A percentile compares a stretch with the other conserved stretches of the same genome.
These are phyloP conservation scores for Paecilomyces niveus DNA, from an alignment of 2,329 filamentous ascomycete genomes.

Conservation along the genomic window DNA sequence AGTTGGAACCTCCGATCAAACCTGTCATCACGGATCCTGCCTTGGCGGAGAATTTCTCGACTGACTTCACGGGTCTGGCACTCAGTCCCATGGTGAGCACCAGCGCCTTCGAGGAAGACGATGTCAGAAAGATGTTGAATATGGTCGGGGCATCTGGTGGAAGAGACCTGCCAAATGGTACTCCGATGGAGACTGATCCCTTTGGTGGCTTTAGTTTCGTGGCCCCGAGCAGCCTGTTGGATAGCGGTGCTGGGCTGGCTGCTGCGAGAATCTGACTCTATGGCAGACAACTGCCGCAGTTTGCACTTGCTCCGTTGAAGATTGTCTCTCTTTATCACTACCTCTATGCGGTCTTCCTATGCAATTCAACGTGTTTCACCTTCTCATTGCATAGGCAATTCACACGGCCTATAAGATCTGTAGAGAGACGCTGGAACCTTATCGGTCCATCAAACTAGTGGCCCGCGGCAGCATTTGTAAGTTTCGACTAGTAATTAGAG, in stretches of 20 bases:
- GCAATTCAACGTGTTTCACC: neutral
- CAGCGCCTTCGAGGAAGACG: conserved; percentile 20
- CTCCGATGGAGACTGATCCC: conserved; percentile 28
- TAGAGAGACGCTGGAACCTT: neutral
- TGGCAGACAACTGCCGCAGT: neutral
- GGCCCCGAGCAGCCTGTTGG: conserved; percentile 40
- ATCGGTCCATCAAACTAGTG: neutral
- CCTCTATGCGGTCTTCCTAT: neutral
- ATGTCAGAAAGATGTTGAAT: conserved; percentile 11
- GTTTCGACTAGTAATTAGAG: neutral
- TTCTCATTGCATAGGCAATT: neutral
- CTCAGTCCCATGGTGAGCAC: conserved; percentile 61
- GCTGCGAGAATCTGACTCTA: conserved; percentile 10
- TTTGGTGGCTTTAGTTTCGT: conserved; percentile 46
- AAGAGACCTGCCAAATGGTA: conserved; percentile 6
- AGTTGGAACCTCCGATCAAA: conserved; percentile 81
- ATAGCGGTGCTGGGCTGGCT: conserved; percentile 28
- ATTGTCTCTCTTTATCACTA: neutral
- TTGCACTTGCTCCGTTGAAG: neutral
- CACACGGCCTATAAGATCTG: too few relatives aligned
- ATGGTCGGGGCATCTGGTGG: conserved; percentile 11
- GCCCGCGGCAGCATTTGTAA: neutral
- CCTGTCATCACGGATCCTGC: conserved; percentile 94
- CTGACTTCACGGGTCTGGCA: conserved; percentile 82
- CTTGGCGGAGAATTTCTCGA: conserved; percentile 89